phyloP scores from a whole-genome alignment of 208 protist genomes.

The Spongospora subterranea region DNA sequence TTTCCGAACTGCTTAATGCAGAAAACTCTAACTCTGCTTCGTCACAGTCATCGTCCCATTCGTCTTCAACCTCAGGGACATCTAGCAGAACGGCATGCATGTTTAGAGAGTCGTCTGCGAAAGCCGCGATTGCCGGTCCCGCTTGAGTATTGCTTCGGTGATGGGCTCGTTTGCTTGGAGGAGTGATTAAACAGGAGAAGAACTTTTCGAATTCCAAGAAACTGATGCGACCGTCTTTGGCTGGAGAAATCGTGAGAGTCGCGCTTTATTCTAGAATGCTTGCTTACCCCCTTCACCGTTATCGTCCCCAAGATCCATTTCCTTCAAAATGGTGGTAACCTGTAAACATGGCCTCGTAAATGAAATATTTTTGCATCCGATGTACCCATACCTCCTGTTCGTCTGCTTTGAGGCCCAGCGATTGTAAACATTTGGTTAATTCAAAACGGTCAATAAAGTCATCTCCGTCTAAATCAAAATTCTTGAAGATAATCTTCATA shows the following conservation, averaged over 20 bases:
- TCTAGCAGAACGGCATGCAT: neutral
- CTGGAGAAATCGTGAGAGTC: neutral
- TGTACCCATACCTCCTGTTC: neutral
- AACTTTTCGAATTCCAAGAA: slow-evolving; percentile 41
- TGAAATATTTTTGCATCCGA: neutral
- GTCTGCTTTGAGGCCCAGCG: slow-evolving; percentile 2
- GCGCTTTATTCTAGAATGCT: neutral
- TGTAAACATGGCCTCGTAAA: neutral
- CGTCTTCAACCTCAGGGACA: neutral
- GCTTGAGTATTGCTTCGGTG: neutral
- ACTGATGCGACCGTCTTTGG: neutral
- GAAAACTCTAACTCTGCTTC: neutral
- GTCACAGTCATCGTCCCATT: slow-evolving; percentile 49
- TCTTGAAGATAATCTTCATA: neutral
- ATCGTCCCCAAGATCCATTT: slow-evolving; percentile 30
- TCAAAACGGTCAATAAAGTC: neutral
- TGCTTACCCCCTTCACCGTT: neutral
- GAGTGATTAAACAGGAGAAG: neutral
- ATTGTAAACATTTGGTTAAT: neutral
- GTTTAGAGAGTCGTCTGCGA: neutral
- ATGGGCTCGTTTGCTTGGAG: neutral
- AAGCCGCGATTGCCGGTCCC: neutral
- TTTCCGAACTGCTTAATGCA: neutral
- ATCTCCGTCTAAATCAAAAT: slow-evolving; percentile 8
- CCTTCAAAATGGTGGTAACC: slow-evolving; percentile 36